Base-by-base conservation (phyloP, 108 stramenopile genomes). In the Nitzschia putrida region DNA sequence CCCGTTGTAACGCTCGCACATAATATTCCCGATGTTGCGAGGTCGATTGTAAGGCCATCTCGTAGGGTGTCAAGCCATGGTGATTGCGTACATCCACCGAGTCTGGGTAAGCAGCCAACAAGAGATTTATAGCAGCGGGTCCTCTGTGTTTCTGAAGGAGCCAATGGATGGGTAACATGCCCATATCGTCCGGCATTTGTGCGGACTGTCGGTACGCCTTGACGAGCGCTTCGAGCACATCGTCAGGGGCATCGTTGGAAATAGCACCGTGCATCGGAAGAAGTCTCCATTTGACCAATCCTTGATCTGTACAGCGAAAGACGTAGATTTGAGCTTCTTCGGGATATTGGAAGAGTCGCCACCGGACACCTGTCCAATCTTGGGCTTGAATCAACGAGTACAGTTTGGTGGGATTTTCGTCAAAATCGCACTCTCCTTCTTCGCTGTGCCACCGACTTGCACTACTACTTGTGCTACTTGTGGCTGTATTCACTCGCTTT, bases 221-320 rank as follows among this genome's bases (percentile, higher is more conserved):
- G 41, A 92, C 57, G 20, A 92, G 76, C 9, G 78, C 54, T 2
- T 73, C 68, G 10, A 92, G 54, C 20, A 85, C 53, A 10, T 59
- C 53, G 25, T 73, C 44, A 12, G 91, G 88, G 7, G 88, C 85
- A 45, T 76, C 72, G 68, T 88, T 87, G 59, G 89, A 89, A 57
- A 92, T 71, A 42, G 91, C 91, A 6, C 88, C 87, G 60, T 92
- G 91, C 22, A 92, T 43, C 10, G 91, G 91, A 12, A 92, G 76
- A 14, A 92, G 72, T 59, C 91, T 79, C 91, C 91, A 92, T n/a
- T 88, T 72, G 14, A 92, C 45, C 57, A 89, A 83, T 54, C 91
- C 91, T 60, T 88, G 76, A 29, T 29, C 49, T 59, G 88, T 86
- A 43, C 84, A 82, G 2, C 91, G 79, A 6, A 72, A 59, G 20